Conservation (phyloP, 1,284 basidiomycete genomes). For the Cryptococcus maquisensis region DNA sequence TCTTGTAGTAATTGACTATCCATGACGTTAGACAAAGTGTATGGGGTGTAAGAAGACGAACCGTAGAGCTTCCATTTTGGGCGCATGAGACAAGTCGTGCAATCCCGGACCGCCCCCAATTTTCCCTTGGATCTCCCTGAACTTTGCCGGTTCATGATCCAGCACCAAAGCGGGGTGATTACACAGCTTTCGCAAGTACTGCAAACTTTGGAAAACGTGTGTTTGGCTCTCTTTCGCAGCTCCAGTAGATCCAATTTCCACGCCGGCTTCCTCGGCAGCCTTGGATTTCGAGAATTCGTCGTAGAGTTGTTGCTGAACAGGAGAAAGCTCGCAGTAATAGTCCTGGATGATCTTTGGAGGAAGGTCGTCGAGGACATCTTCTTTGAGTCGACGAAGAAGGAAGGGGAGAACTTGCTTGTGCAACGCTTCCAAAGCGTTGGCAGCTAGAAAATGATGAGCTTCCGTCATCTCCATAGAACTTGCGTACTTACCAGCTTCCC, state of each 20-base stretch:
- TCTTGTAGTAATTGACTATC: slow-evolving; percentile 84
- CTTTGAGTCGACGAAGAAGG: slow-evolving; percentile 90
- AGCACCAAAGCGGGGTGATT: slow-evolving; percentile 92
- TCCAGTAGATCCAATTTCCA: slow-evolving; percentile 53
- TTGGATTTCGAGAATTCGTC: slow-evolving; percentile 85
- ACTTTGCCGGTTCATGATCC: slow-evolving; percentile 62
- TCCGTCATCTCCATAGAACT: background rate
- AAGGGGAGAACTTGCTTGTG: slow-evolving; percentile 99
- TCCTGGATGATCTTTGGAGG: slow-evolving; percentile 99
- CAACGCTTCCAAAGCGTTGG: slow-evolving; percentile 86
- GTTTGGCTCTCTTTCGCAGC: slow-evolving; percentile 55
- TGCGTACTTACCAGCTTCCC: slow-evolving; percentile 73
- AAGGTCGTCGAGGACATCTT: slow-evolving; percentile 92
- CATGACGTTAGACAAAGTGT: background rate
- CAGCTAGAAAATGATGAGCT: slow-evolving; percentile 55
- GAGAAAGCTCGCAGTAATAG: slow-evolving; percentile 96
- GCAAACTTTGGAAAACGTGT: slow-evolving; percentile 93
- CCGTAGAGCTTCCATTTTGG: slow-evolving; percentile 88
- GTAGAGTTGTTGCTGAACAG: slow-evolving; percentile 87
- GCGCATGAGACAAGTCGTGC: slow-evolving; percentile 82
- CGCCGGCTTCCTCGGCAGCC: slow-evolving; percentile 63
- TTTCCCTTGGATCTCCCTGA: slow-evolving; percentile 61
- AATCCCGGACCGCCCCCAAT: slow-evolving; percentile 51
- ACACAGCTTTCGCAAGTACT: slow-evolving; percentile 95
- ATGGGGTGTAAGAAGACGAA: slow-evolving; percentile 47